Evolutionary conservation across 2,329 filamentous ascomycete genomes (phyloP), one percentile per base, ranked within the genome.

Genomic region (Phaeosphaeria sp.): DNA sequence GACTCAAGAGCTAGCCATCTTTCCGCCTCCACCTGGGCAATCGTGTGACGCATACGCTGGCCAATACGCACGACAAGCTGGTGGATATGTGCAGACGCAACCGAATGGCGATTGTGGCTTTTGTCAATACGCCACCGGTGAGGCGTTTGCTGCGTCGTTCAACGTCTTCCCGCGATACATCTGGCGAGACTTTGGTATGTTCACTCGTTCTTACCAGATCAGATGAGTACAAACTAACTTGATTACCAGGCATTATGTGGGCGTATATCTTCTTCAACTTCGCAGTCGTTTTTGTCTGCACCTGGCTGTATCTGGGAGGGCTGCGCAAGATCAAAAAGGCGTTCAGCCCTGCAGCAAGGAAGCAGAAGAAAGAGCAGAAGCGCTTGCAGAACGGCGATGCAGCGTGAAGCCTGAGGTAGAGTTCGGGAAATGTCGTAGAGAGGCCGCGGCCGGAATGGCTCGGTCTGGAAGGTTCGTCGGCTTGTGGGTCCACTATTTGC

Each of bases 201-300:
- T 82, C 61, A 54, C 56, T 53, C 20, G 17, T 30, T 25, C 21
- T 42, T 15, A 36, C 25, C n/a, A n/a, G n/a, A n/a, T 33, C 15
- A 36, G 15, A 13, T 20, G 20, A 9, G 25, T 3, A 15, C 13
- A 27, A 13, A 56, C 62, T 66, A 57, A 65, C 52, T 6, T 22
- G 33, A 11, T n/a, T 30, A 11, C 20, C 33, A 69, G 65, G 65
- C 33, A 68, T 68, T 21, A 65, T 68, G 72, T 72, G 69, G 71
- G 86, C 79, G 0, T 91, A 85, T 66, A 85, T 89, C 20, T 71
- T 83, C 1, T 90, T 90, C 68, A 90, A 91, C 60, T 90, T 87
- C 55, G 63, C 73, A 0, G 72, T 82, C 0, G 81, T 86, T 7
- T 86, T 84, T 58, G 36, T 79, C 10, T 81, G 82, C 62, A 84